These are phyloP conservation scores for Cordyceps cateniannulata DNA, from an alignment of 2,329 filamentous ascomycete genomes.

Conservation along the genomic window DNA sequence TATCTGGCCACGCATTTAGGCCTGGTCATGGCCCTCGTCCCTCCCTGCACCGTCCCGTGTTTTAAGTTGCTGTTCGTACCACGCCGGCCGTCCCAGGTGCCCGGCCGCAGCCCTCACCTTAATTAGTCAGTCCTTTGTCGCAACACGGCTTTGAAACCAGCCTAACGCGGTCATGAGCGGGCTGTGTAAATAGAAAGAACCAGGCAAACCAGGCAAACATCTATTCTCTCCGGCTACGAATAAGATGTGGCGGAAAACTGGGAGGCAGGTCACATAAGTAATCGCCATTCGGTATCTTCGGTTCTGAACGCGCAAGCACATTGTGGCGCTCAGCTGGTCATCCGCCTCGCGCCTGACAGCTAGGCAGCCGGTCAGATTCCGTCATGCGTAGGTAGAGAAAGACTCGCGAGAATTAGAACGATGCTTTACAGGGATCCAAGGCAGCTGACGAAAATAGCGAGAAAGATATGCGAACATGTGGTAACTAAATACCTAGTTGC, in stretches of 20 bases:
- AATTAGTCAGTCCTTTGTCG: not conserved
- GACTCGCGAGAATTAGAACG: not conserved
- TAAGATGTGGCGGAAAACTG: not conserved
- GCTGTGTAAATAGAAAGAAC: not conserved
- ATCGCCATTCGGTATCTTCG: not conserved
- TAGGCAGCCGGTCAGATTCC: not conserved
- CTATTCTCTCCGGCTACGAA: not conserved
- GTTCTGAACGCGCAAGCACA: not conserved
- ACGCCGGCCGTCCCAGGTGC: not conserved
- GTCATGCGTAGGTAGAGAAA: not conserved
- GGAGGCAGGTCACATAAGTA: not conserved
- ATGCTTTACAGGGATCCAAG: not conserved
- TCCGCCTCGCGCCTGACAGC: not conserved
- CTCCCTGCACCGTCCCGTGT: constrained; percentile 2
- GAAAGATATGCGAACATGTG: no score
- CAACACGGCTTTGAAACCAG: not conserved
- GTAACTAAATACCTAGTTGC: no score
- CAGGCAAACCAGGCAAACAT: not conserved
- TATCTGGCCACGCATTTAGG: no score
- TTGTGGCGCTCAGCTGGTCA: not conserved
- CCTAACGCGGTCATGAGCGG: not conserved
- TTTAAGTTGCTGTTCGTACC: not conserved
- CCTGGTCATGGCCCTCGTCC: not conserved
- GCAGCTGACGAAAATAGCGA: no score
- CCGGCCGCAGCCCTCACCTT: not conserved